Evolutionary conservation across 176 grass and related monocot species (phyloP).

Genomic region (Ensete ventricosum): DNA sequence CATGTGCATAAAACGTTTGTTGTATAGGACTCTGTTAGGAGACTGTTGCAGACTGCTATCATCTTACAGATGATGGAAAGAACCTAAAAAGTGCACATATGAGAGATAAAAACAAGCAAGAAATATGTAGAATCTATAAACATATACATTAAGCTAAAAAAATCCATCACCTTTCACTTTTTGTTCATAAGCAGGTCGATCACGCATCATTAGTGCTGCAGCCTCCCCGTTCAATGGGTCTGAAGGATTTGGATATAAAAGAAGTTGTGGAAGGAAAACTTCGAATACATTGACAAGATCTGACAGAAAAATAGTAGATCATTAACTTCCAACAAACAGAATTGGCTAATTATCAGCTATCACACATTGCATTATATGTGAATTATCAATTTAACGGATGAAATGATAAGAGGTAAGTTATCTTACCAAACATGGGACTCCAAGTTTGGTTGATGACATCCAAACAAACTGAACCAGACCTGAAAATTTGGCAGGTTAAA

Average conservation of each 20-base stretch:
- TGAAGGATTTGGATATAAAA: conserved; percentile 17
- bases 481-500: background rate
- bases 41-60: background rate
- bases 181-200: conserved; percentile 16
- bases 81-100: background rate
- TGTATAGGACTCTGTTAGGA: too few species aligned
- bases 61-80: background rate
- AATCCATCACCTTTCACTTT: conserved; percentile 10
- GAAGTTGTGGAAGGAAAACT: conserved; percentile 15
- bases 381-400: background rate
- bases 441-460: conserved; percentile 22
- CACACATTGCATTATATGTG: background rate
- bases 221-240: conserved; percentile 17
- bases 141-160: background rate
- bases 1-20: too few species aligned
- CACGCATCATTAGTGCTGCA: conserved; percentile 17
- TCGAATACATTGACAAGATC: conserved; percentile 20
- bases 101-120: background rate
- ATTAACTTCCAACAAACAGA: background rate
- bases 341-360: background rate
- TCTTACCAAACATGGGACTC: conserved; percentile 20
- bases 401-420: background rate
- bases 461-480: conserved; percentile 22
- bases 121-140: background rate
- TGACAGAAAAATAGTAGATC: background rate